Conservation (phyloP, 2,329 filamentous ascomycete genomes). For the Talaromyces pinophilus region DNA sequence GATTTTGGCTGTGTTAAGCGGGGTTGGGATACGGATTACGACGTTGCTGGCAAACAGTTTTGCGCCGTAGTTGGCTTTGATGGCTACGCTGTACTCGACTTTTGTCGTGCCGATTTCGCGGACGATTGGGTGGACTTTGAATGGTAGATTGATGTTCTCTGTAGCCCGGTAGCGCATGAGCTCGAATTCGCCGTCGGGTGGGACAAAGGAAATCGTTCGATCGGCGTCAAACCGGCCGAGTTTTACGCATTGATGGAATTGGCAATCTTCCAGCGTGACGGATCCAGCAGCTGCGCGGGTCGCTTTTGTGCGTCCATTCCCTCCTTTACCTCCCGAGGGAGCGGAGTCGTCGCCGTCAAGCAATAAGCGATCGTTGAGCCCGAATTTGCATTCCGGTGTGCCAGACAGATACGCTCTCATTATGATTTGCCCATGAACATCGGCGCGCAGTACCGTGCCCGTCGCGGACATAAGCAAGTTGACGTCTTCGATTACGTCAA, state of each 20-base stretch:
- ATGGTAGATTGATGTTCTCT: constrained; percentile 97
- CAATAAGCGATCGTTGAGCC: constrained; percentile 89
- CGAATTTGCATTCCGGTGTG: constrained; percentile 98
- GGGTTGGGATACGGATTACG: constrained; percentile 88
- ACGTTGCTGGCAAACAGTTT: constrained; percentile 99
- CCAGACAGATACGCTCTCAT: constrained; percentile 98
- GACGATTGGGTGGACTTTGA: constrained; percentile 98
- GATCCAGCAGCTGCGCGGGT: constrained; percentile 94
- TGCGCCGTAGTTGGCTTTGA: constrained; percentile 92
- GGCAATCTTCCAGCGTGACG: constrained; percentile 95
- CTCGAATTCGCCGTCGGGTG: constrained; percentile 96
- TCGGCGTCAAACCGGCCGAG: constrained; percentile 95
- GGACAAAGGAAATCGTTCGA: constrained; percentile 94
- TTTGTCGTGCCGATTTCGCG: constrained; percentile 96
- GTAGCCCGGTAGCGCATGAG: constrained; percentile 98
- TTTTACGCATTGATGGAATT: constrained; percentile 99
- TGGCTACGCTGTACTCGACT: constrained; percentile 97
- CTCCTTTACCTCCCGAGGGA: constrained; percentile 37
- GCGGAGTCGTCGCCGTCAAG: constrained; percentile 72
- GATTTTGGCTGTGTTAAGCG: constrained; percentile 92
- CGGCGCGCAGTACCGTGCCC: constrained; percentile 88
- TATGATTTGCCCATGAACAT: constrained; percentile 95
- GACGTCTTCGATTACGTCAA: constrained; percentile 98
- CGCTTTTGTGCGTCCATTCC: constrained; percentile 66
- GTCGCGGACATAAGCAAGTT: constrained; percentile 99